Conservation (phyloP, 164 flowering plant genomes). For the Brasenia schreberi region DNA sequence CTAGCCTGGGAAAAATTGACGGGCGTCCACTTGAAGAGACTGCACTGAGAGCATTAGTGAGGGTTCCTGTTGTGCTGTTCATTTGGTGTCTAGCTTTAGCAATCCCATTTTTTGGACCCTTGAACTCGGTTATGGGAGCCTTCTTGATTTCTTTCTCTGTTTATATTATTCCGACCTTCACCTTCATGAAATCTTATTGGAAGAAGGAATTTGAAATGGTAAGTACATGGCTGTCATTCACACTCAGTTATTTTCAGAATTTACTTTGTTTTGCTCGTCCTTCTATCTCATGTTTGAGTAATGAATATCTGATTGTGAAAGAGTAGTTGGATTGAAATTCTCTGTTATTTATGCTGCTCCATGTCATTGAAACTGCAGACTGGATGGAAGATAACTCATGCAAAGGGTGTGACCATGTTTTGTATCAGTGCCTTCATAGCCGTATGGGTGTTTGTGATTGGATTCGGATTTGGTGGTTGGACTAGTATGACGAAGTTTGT, state of each 20-base stretch:
- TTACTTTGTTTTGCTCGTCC: too few species aligned
- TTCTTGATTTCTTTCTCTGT: constrained; percentile 8
- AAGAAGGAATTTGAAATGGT: constrained; percentile 3
- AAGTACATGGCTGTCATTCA: background rate
- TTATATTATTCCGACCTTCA: constrained; percentile 5
- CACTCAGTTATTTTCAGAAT: too few species aligned
- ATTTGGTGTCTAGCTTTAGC: constrained; percentile 7
- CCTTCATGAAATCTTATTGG: constrained; percentile 4
- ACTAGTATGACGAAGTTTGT: constrained; percentile 7
- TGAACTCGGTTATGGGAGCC: constrained; percentile 9
- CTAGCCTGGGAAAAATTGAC: constrained; percentile 6
- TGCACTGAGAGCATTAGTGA: constrained; percentile 2
- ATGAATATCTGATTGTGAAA: too few species aligned
- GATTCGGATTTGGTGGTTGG: constrained; percentile 10
- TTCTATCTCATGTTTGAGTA: too few species aligned
- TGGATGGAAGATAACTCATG: background rate
- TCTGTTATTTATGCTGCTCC: too few species aligned
- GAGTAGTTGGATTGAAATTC: too few species aligned
- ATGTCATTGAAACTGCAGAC: background rate
- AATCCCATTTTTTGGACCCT: constrained; percentile 8
- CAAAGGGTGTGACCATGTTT: background rate
- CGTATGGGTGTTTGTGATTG: constrained; percentile 3
- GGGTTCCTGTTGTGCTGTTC: constrained; percentile 6
- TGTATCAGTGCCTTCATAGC: constrained; percentile 2
- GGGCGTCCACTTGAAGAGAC: constrained; percentile 3